phyloP scores from a whole-genome alignment of 352 stramenopile genomes.

The Phytophthora rubi region DNA sequence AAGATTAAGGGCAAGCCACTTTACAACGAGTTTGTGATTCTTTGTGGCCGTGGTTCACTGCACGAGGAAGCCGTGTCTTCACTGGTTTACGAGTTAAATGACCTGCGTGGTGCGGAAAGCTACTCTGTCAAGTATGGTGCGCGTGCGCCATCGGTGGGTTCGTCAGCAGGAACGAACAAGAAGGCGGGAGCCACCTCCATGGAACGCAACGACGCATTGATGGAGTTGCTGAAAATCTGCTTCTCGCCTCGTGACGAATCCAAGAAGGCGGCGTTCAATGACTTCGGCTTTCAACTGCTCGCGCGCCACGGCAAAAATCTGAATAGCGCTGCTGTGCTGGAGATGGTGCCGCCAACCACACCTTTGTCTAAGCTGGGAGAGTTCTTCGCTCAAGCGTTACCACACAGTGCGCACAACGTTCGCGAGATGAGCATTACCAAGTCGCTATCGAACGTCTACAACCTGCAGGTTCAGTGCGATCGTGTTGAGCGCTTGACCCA shows the following conservation, averaged over 20 bases:
- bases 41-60: slow-evolving; percentile 79
- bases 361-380: slow-evolving; percentile 84
- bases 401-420: slow-evolving; percentile 83
- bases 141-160: slow-evolving; percentile 24
- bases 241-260: slow-evolving; percentile 82
- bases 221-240: slow-evolving; percentile 82
- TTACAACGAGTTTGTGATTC: slow-evolving; percentile 88
- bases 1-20: slow-evolving; percentile 79
- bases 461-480: slow-evolving; percentile 88
- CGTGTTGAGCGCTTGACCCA: slow-evolving; percentile 81
- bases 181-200: slow-evolving; percentile 45
- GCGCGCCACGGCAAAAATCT: slow-evolving; percentile 80
- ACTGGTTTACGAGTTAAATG: slow-evolving; percentile 82
- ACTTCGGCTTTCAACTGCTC: slow-evolving; percentile 84
- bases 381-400: slow-evolving; percentile 84
- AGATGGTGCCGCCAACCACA: slow-evolving; percentile 71
- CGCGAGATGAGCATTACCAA: slow-evolving; percentile 82
- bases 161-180: slow-evolving; percentile 37
- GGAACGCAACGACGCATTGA: slow-evolving; percentile 72
- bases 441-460: slow-evolving; percentile 90
- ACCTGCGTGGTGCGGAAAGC: slow-evolving; percentile 80
- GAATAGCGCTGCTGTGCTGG: slow-evolving; percentile 70
- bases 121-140: slow-evolving; percentile 86
- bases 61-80: slow-evolving; percentile 81
- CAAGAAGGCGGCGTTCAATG: slow-evolving; percentile 80